phyloP scores from a whole-genome alignment of 176 grass and related monocot genomes.

The Bothriochloa decipiens region DNA sequence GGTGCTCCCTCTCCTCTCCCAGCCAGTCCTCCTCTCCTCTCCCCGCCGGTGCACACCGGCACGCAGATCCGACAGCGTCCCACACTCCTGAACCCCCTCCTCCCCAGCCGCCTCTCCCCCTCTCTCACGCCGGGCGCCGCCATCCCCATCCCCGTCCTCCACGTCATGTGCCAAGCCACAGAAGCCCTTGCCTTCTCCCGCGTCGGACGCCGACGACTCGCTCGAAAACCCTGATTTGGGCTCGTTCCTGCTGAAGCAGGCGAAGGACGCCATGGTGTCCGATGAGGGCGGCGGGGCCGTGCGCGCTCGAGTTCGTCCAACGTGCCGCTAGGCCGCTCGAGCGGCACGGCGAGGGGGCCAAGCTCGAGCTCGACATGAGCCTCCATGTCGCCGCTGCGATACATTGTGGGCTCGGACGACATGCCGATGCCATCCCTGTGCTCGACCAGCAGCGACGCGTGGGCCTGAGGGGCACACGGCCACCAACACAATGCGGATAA shows the following conservation, averaged over 20 bases:
- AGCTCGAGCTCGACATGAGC: slow-evolving; percentile 98
- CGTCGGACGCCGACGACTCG: slow-evolving; percentile 43
- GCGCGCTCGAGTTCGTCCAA: slow-evolving; percentile 86
- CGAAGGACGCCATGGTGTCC: slow-evolving; percentile 83
- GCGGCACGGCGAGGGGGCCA: slow-evolving; percentile 74
- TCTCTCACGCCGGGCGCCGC: slow-evolving; percentile 46
- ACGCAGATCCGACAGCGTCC: too few relatives aligned
- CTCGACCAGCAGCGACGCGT: too few relatives aligned
- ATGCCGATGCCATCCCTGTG: slow-evolving; percentile 83
- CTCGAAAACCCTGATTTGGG: slow-evolving; percentile 99
- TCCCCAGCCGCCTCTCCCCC: slow-evolving; percentile 53
- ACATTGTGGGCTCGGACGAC: slow-evolving; percentile 71
- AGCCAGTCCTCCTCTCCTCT: too few relatives aligned
- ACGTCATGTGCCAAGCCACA: slow-evolving; percentile 49
- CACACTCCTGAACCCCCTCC: too few relatives aligned
- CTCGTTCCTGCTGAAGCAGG: slow-evolving; percentile 91
- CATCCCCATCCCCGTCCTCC: slow-evolving; percentile 56
- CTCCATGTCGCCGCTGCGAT: slow-evolving; percentile 94
- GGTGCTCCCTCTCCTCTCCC: too few relatives aligned
- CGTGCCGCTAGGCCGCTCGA: slow-evolving; percentile 78
- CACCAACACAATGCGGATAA: too few relatives aligned
- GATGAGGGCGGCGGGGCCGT: slow-evolving; percentile 71
- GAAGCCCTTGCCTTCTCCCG: slow-evolving; percentile 7
- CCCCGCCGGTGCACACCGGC: too few relatives aligned
- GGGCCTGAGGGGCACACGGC: too few relatives aligned